phyloP scores from a whole-genome alignment of 2,329 filamentous ascomycete species.

The Apiospora hydei region DNA sequence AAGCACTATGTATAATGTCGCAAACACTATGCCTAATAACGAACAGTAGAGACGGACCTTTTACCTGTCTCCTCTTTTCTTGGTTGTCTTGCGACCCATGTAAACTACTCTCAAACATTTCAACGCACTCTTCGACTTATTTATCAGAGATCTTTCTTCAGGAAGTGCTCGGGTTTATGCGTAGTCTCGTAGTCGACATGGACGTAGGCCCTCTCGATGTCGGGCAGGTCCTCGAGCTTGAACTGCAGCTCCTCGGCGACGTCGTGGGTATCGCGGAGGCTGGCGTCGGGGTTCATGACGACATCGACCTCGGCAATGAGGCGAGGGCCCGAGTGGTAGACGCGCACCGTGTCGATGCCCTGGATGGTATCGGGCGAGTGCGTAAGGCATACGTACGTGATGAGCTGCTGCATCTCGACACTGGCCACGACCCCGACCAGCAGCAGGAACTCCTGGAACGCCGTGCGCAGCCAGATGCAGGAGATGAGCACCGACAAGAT shows the following conservation, averaged over 20 bases:
- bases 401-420: conserved; percentile 86
- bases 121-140: background rate
- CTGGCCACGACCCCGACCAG: conserved; percentile 89
- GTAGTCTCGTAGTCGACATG: conserved; percentile 98
- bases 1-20: background rate
- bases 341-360: conserved; percentile 93
- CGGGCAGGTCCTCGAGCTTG: conserved; percentile 89
- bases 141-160: conserved; percentile 65
- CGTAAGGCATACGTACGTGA: conserved; percentile 95
- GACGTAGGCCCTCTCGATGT: conserved; percentile 93
- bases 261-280: conserved; percentile 84
- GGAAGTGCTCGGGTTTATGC: conserved; percentile 84
- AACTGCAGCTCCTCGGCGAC: conserved; percentile 93
- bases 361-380: conserved; percentile 77
- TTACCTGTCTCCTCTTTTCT: background rate
- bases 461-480: conserved; percentile 82
- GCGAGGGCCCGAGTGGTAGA: conserved; percentile 88
- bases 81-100: background rate
- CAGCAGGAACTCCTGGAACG: conserved; percentile 87
- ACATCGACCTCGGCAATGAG: conserved; percentile 96
- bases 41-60: background rate
- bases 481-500: conserved; percentile 81
- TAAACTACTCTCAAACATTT: background rate
- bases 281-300: conserved; percentile 82
- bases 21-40: background rate